These are phyloP conservation scores for Trichoderma koningiopsis DNA, from an alignment of 2,329 filamentous ascomycete species.

Conservation along the genomic window DNA sequence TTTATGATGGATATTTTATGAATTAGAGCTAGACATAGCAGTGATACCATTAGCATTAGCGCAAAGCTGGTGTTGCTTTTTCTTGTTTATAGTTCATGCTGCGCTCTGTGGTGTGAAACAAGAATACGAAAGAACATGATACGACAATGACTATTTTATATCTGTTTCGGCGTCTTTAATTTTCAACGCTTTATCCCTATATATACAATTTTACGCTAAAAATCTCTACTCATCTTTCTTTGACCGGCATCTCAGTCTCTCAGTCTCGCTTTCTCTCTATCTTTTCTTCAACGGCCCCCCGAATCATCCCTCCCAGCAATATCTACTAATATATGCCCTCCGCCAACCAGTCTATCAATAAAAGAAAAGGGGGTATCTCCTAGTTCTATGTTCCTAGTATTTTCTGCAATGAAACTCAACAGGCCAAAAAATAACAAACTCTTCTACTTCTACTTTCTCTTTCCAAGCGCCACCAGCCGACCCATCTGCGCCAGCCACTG, in stretches of 20 bases:
- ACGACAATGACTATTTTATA: neutral
- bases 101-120: neutral
- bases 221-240: neutral
- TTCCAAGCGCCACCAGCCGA: slow-evolving; percentile 60
- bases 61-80: neutral
- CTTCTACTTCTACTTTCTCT: slow-evolving; percentile 18
- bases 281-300: neutral
- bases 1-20: neutral
- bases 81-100: neutral
- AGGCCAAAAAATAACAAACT: neutral
- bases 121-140: neutral
- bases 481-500: slow-evolving; percentile 79
- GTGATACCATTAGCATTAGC: slow-evolving; percentile 18
- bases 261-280: neutral
- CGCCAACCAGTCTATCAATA: slow-evolving; percentile 19
- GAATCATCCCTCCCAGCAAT: neutral
- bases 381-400: slow-evolving; percentile 36
- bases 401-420: slow-evolving; percentile 10
- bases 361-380: slow-evolving; percentile 42
- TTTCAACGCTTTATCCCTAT: neutral
- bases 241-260: neutral
- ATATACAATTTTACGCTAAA: neutral
- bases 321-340: slow-evolving; percentile 3
- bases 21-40: slow-evolving; percentile 11
- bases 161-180: neutral